These are phyloP conservation scores for Rhizomucor miehei DNA, from an alignment of 371 early-diverging fungal species.

Conservation along the genomic window DNA sequence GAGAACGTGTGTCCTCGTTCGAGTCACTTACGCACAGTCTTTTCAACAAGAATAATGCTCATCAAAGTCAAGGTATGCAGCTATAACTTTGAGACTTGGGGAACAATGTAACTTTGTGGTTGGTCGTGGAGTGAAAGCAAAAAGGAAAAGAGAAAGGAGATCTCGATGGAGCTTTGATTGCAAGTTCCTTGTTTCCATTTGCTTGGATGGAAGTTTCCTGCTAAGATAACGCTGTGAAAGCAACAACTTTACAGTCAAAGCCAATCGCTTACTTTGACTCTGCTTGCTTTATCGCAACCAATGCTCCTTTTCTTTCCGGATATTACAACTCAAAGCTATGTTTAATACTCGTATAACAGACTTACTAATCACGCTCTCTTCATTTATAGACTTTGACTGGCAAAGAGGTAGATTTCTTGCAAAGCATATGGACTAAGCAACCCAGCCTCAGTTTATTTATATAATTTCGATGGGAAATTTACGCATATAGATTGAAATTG, in stretches of 20 bases:
- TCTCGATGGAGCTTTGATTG: not conserved
- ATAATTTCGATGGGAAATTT: not conserved
- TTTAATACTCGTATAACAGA: no score
- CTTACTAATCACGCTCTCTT: not conserved
- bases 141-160: not conserved
- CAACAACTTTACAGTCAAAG: no score
- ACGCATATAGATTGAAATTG: slow-evolving; percentile 80
- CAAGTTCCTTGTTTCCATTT: not conserved
- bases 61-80: slow-evolving; percentile 84
- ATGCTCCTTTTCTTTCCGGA: no score
- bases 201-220: not conserved
- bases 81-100: not conserved
- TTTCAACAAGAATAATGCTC: slow-evolving; percentile 55
- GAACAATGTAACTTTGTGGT: no score
- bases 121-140: no score
- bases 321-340: no score
- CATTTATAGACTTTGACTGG: slow-evolving; percentile 85
- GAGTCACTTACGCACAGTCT: no score
- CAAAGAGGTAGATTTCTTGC: slow-evolving; percentile 84
- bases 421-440: no score
- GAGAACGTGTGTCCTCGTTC: no score
- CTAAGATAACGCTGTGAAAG: no score
- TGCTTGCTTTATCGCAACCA: no score
- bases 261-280: no score
- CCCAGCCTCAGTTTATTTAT: not conserved